These are phyloP conservation scores for Aegilops longissima DNA, from an alignment of 176 grass and related monocot species.

Conservation along the genomic window DNA sequence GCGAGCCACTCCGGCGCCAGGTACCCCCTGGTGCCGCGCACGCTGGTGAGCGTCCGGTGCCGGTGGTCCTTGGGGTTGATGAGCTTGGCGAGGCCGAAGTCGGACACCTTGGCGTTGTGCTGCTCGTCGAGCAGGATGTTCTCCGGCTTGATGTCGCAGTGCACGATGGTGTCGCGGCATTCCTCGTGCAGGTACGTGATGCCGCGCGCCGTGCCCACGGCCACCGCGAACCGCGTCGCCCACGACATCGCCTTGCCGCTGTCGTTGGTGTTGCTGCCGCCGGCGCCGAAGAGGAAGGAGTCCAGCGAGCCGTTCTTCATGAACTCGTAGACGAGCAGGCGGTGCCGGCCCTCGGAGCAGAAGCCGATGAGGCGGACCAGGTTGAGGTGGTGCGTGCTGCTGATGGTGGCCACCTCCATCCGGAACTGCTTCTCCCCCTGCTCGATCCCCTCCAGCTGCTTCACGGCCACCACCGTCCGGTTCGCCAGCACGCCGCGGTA, in stretches of 20 bases:
- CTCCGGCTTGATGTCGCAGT: slow-evolving; percentile 98
- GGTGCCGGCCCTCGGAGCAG: slow-evolving; percentile 94
- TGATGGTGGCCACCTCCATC: slow-evolving; percentile 99
- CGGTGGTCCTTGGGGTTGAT: slow-evolving; percentile 89
- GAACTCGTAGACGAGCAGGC: slow-evolving; percentile 94
- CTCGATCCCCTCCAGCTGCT: slow-evolving; percentile 96
- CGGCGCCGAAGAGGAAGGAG: slow-evolving; percentile 64
- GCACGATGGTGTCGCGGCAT: slow-evolving; percentile 96
- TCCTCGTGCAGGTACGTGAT: slow-evolving; percentile 98
- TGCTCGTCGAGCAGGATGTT: slow-evolving; percentile 95
- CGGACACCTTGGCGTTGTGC: slow-evolving; percentile 88
- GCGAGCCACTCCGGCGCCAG: slow-evolving; percentile 94
- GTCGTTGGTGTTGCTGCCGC: not conserved
- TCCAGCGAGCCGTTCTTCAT: slow-evolving; percentile 96
- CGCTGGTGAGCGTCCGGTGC: slow-evolving; percentile 77
- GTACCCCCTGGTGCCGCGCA: slow-evolving; percentile 85
- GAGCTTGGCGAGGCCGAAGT: slow-evolving; percentile 94
- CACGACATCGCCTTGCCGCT: slow-evolving; percentile 37
- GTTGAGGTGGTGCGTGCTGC: slow-evolving; percentile 98
- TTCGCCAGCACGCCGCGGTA: slow-evolving; percentile 85
- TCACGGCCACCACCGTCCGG: slow-evolving; percentile 75
- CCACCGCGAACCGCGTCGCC: slow-evolving; percentile 65
- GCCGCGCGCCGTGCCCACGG: slow-evolving; percentile 79
- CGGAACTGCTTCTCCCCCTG: slow-evolving; percentile 99
- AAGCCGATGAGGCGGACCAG: slow-evolving; percentile 91